Base-by-base conservation (phyloP, 805 yeast genomes). In the Cyberlindnera mycetangii region DNA sequence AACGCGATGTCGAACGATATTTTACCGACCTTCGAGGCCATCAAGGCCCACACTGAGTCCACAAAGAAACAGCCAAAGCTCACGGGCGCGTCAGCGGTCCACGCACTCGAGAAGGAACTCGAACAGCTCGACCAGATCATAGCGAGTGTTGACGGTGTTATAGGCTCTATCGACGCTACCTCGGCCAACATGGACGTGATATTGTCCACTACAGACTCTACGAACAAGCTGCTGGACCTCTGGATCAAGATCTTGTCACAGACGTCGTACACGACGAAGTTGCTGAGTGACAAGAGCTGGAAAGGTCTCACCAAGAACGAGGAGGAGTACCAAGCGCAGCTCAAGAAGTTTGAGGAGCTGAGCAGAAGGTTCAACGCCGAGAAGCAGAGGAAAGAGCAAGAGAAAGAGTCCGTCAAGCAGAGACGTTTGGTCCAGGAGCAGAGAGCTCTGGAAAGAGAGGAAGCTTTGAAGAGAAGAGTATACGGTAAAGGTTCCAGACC, bases 191-290 rank as follows among this genome's bases (percentile, higher is more conserved):
- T 58, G 9, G 53, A 51, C 6, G 38, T 36, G 4, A 39, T 55
- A 1, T 31, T 55, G 4, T 34, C 45, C 8, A 70, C 80, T 5
- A 69, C 79, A 34, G 70, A 68, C 32, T 70, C 72, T 24, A 72
- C 82, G 0, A 70, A 76, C 43, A 66, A 67, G 20, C 63, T 82
- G 20, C 60, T 82, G 19, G 81, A 76, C 45, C 70, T 78, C 18
- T 82, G 85, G 85, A 72, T 77, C 41, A 69, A 74, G 49, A 79
- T 82, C 39, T 69, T 81, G 17, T 79, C 84, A 14, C 85, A 81
- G 54, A 76, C 84, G 18, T 74, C 75, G 28, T 76, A 78, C 54
- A 75, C 82, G 4, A 66, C 70, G 21, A 70, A 72, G 9, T 58
- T 78, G 16, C 64, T 79, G 50, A 67, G 68, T 41, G 72, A 74